Base-by-base conservation (phyloP, 2,329 filamentous ascomycete species). In the Fonsecaea nubica region DNA sequence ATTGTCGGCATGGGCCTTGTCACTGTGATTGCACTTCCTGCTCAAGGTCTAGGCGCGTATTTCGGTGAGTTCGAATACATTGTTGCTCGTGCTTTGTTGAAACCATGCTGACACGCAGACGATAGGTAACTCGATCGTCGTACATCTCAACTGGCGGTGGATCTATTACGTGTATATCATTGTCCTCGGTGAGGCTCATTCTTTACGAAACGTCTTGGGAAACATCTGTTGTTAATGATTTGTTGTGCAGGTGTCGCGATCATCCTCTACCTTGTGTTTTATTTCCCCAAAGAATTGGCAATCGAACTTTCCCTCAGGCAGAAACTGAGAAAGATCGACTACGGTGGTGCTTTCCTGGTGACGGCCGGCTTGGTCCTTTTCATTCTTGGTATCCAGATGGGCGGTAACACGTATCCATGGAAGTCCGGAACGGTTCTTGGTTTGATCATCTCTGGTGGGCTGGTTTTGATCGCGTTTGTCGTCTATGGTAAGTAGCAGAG, bases 261-360 rank as follows among this genome's bases (percentile, higher is more conserved):
- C 81, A 81, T 69, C 77, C 79, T 67, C 79, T 79, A 10, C 79
- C 79, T 1, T 76, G 75, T 0, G 80, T 81, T 62, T 74, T 77
- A 18, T 75, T 80, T 7, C 72, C 80, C 4, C 78, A 80, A 65
- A 78, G 78, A 42, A 15, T 42, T 54, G 71, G 74, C 50, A 79
- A 77, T 72, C 58, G 63, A n/a, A 79, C 15, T 42, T 12, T 42
- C 76, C 6, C 78, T 77, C 69, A 71, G 69, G 36, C 71, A 78
- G 63, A 59, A 79, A 7, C 64, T 80, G 1, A 77, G 66, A 30
- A 56, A 67, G 42, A 65, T 75, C 21, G 75, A 76, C 65, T 76
- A 67, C 36, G 48, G 73, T 52, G 75, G 75, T 15, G 63, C 72
- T 1, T 74, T 76, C 62, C 63, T 76, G 1, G 68, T 76, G 25